Evolutionary conservation across 1,284 basidiomycete species (phyloP).

Genomic region (Serendipita sp.): DNA sequence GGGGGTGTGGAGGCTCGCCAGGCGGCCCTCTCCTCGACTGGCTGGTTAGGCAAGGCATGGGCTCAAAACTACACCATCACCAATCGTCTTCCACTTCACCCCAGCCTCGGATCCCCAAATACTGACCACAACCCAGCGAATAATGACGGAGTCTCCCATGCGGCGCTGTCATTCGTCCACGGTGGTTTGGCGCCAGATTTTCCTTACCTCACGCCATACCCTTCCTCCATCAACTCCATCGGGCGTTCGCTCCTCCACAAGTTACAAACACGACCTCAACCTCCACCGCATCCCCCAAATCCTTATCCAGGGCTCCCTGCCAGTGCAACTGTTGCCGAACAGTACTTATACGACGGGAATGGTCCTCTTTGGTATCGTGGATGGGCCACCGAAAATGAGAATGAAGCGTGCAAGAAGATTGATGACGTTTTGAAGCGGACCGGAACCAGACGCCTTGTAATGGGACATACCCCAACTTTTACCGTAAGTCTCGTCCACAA

Average conservation of each 20-base stretch:
- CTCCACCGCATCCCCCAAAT: conserved; percentile 66
- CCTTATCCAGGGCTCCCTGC: conserved; percentile 64
- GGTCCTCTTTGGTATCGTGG: conserved; percentile 87
- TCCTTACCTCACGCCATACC: conserved; percentile 59
- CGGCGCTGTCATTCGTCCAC: conserved; percentile 75
- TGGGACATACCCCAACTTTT: conserved; percentile 90
- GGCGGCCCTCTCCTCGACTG: conserved; percentile 48
- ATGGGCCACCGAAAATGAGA: conserved; percentile 64
- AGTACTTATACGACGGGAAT: conserved; percentile 53
- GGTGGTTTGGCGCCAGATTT: conserved; percentile 72
- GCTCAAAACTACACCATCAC: conserved; percentile 74
- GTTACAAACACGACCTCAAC: conserved; percentile 45
- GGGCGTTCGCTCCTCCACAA: conserved; percentile 51
- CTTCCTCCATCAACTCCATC: conserved; percentile 63
- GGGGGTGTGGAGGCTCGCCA: conserved; percentile 57
- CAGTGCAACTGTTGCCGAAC: conserved; percentile 50
- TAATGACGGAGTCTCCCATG: conserved; percentile 44
- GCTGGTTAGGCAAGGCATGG: conserved; percentile 74
- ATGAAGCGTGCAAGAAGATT: conserved; percentile 54
- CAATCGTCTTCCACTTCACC: conserved; percentile 65
- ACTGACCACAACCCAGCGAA: conserved; percentile 47
- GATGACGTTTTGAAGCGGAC: conserved; percentile 54
- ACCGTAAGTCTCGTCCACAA: conserved; percentile 28
- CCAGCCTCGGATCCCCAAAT: conserved; percentile 52
- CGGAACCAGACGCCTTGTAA: conserved; percentile 73